Evolutionary conservation across 192 early-diverging fungal genomes (phyloP).

Genomic region (Coemansia sp.): DNA sequence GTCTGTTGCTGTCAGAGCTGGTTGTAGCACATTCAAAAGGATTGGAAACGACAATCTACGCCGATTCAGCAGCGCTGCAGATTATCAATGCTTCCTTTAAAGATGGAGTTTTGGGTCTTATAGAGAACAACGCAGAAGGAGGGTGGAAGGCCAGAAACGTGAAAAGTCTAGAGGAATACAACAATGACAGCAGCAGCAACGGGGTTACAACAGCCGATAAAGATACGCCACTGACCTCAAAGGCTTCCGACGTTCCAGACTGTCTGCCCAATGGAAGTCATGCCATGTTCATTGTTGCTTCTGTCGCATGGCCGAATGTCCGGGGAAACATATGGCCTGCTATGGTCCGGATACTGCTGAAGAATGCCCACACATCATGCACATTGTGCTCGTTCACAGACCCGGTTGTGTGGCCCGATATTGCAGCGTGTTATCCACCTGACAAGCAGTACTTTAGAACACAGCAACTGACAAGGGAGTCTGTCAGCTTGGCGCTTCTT

Average conservation of each 20-base stretch:
- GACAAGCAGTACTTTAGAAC: not conserved
- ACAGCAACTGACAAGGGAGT: constrained; percentile 12
- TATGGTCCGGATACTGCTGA: constrained; percentile 11
- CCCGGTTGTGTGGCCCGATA: constrained; percentile 32
- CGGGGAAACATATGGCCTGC: constrained; percentile 15
- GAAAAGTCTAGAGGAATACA: constrained; percentile 12
- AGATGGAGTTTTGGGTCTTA: constrained; percentile 25
- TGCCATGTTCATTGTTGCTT: constrained; percentile 35
- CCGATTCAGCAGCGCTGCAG: constrained; percentile 30
- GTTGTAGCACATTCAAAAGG: constrained; percentile 32
- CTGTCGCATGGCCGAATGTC: constrained; percentile 25
- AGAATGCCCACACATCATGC: constrained; percentile 9
- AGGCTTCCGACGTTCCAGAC: not conserved
- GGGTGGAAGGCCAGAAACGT: constrained; percentile 16
- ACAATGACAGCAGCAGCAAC: not conserved
- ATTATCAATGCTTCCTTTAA: constrained; percentile 23
- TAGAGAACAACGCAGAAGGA: constrained; percentile 6
- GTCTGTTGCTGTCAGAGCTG: constrained; percentile 6
- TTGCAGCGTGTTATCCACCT: constrained; percentile 22
- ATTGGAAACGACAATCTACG: constrained; percentile 45
- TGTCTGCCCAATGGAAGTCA: constrained; percentile 34
- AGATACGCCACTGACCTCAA: not conserved
- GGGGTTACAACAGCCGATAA: no score
- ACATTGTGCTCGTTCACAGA: constrained; percentile 37
- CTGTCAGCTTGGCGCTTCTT: constrained; percentile 9